Conservation (phyloP, 805 yeast species). For the Barnettozyma botsteinii region DNA sequence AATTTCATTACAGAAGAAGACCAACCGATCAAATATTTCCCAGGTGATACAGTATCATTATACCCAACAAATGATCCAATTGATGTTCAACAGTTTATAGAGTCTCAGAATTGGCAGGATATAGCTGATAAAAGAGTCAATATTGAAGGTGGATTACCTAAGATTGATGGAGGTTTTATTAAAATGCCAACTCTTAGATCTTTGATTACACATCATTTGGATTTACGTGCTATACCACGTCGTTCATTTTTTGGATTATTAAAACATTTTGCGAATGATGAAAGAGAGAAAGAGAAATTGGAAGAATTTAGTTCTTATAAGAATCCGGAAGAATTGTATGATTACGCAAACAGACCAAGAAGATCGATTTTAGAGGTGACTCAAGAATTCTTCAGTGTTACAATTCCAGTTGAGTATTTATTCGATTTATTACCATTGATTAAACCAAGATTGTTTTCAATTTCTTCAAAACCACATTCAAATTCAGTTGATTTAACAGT, state of each 20-base stretch:
- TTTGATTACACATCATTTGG: slow-evolving; percentile 73
- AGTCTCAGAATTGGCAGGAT: slow-evolving; percentile 67
- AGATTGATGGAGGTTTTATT: slow-evolving; percentile 57
- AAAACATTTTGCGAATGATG: slow-evolving; percentile 72
- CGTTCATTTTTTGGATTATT: slow-evolving; percentile 70
- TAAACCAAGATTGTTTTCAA: slow-evolving; percentile 78
- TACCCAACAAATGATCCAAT: slow-evolving; percentile 66
- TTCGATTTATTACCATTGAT: slow-evolving; percentile 75
- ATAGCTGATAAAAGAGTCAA: slow-evolving; percentile 55
- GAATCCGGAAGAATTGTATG: slow-evolving; percentile 75
- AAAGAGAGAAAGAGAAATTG: slow-evolving; percentile 69
- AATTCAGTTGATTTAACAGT: slow-evolving; percentile 57
- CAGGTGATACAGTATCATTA: slow-evolving; percentile 79
- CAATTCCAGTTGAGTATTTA: slow-evolving; percentile 68
- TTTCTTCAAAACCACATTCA: slow-evolving; percentile 57
- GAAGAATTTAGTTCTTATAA: slow-evolving; percentile 66
- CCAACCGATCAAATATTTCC: slow-evolving; percentile 35
- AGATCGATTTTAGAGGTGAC: slow-evolving; percentile 81
- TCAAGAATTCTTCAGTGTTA: slow-evolving; percentile 71
- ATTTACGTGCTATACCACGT: slow-evolving; percentile 76
- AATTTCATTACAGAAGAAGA: slow-evolving; percentile 11
- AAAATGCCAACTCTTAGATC: slow-evolving; percentile 61
- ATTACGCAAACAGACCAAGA: slow-evolving; percentile 91
- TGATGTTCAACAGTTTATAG: slow-evolving; percentile 60
- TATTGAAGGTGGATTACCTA: slow-evolving; percentile 22